Evolutionary conservation across 352 stramenopile genomes (phyloP), one percentile per base, ranked within the genome.

Genomic region (Globisporangium yorkense): DNA sequence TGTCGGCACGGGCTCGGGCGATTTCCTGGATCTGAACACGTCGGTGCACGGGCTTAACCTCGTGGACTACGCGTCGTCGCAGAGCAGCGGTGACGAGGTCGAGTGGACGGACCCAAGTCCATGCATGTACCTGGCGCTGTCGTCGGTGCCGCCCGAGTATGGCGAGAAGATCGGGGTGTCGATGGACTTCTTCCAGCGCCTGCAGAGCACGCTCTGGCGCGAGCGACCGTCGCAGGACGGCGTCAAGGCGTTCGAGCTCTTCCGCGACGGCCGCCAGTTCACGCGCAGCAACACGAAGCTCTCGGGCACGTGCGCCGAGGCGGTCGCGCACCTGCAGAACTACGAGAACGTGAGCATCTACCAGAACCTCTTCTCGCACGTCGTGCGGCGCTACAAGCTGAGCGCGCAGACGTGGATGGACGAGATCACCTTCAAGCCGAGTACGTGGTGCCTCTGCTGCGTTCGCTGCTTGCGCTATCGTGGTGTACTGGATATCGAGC

Each of bases 171-270:
- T 89, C 39, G 63, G 62, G n/a, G 54, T 70, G 39, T 71, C 74
- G 5, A 85, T 89, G 71, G 80, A 87, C 27, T 73, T 74, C 49
- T 89, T 89, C 46, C 67, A 87, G 39, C 71, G 72, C 10, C 61
- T 89, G 20, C 80, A 89, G 48, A 82, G 66, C 55, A 81, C 70
- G 31, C 59, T 52, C n/a, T 89, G 80, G 80, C 48, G 51, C 24
- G 66, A 71, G 16, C 52, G 37, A 4, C 40, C 59, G 43, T 48
- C 49, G 13, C 46, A 50, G 29, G 65, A 70, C 10, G 47, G 48
- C 6, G 41, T 82, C 45, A 62, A 67, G 31, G 65, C 65, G 7
- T 87, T 87, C 33, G 67, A 86, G 39, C 63, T 75, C 13, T 59
- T 72, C 31, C 69, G 50, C 43, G 51, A 72, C 35, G 65, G 65